Evolutionary conservation across 2,329 filamentous ascomycete species (phyloP).

Genomic region (Cercospora berteroae): DNA sequence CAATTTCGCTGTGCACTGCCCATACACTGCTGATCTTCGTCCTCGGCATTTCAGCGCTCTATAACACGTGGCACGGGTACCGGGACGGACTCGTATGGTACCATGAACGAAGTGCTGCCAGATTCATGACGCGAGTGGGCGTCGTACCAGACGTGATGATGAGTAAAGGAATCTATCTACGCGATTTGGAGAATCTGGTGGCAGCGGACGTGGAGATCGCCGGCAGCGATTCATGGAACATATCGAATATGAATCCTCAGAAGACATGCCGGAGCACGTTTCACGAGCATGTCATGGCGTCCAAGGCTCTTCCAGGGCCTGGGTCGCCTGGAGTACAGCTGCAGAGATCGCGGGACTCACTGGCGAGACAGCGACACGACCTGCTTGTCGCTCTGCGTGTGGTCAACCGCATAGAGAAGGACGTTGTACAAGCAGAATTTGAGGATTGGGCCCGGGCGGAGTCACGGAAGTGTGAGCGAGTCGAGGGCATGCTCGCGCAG

Average conservation of each 20-base stretch:
- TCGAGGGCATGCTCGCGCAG: constrained; percentile 51
- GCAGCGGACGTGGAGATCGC: constrained; percentile 35
- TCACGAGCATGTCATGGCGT: constrained; percentile 29
- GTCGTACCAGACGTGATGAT: constrained; percentile 76
- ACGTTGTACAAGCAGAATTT: constrained; percentile 85
- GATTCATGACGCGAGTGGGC: constrained; percentile 78
- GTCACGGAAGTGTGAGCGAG: constrained; percentile 68
- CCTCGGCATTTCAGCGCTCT: constrained; percentile 65
- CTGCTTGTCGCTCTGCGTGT: constrained; percentile 85
- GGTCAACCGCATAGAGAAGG: constrained; percentile 82
- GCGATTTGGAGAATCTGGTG: constrained; percentile 68
- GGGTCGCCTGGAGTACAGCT: constrained; percentile 51
- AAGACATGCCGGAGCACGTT: constrained; percentile 38
- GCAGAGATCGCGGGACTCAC: constrained; percentile 73
- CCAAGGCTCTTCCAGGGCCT: constrained; percentile 12
- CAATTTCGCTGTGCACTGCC: constrained; percentile 46
- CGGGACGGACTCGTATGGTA: constrained; percentile 77
- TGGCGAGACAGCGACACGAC: constrained; percentile 84
- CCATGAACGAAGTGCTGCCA: constrained; percentile 74
- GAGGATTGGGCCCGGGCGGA: constrained; percentile 88
- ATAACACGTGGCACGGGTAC: constrained; percentile 74
- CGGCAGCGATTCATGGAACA: constrained; percentile 5
- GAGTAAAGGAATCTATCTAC: constrained; percentile 80
- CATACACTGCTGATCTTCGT: constrained; percentile 71
- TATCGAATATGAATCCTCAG: neutral